Evolutionary conservation across 768 basidiomycete genomes (phyloP).

Genomic region (Tephrocybe sp.): DNA sequence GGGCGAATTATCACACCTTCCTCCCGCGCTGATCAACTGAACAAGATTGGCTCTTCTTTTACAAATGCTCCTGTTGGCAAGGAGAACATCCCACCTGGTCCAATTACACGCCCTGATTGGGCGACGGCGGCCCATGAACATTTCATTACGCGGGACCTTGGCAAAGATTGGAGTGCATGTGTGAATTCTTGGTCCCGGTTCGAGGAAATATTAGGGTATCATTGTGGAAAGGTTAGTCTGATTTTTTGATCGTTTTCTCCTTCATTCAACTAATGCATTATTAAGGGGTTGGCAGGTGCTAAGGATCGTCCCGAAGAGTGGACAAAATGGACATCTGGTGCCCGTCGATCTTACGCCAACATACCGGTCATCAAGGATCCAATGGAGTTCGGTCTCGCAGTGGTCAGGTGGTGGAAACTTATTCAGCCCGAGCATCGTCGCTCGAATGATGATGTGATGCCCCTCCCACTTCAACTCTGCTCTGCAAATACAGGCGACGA

Average conservation of each 20-base stretch:
- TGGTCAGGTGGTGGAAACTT: slow-evolving; percentile 16
- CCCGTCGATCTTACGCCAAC: slow-evolving; percentile 2
- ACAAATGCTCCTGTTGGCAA: background rate
- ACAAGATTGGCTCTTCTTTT: background rate
- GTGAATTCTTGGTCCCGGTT: slow-evolving; percentile 8
- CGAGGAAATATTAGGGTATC: slow-evolving; percentile 6
- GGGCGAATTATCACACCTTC: slow-evolving; percentile 5
- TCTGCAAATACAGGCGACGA: background rate
- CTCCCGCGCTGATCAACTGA: background rate
- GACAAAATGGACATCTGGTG: slow-evolving; percentile 12
- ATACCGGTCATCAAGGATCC: slow-evolving; percentile 10
- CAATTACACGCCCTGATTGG: background rate
- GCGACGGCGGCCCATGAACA: background rate
- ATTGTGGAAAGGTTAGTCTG: background rate
- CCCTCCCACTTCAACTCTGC: background rate
- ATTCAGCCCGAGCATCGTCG: slow-evolving; percentile 13
- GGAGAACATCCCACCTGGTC: slow-evolving; percentile 3
- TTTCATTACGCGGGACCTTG: background rate
- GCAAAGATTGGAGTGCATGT: background rate
- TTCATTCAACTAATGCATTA: background rate
- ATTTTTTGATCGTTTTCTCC: background rate
- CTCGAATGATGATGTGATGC: background rate
- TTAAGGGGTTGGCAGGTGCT: background rate
- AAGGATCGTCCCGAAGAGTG: slow-evolving; percentile 14
- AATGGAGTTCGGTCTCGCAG: slow-evolving; percentile 13